phyloP scores from a whole-genome alignment of 192 early-diverging fungal genomes.

The Podila minutissima region DNA sequence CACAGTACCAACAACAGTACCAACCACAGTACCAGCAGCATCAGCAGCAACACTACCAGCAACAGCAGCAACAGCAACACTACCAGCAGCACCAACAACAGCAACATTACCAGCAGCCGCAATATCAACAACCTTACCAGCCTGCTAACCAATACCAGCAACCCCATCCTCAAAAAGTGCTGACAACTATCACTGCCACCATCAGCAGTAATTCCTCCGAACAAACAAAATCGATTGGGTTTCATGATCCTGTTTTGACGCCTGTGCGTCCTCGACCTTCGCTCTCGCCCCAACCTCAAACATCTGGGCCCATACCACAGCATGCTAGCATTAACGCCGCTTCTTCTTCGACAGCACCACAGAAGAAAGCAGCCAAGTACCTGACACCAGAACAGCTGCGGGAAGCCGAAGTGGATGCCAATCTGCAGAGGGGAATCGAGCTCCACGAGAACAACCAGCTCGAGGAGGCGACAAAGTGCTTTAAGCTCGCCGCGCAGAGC shows the following conservation, averaged over 20 bases:
- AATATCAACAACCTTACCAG: background rate
- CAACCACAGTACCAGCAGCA: background rate
- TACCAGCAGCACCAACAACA: background rate
- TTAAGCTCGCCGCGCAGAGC: slow-evolving; percentile 72
- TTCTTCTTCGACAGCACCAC: background rate
- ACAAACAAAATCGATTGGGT: background rate
- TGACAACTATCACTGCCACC: background rate
- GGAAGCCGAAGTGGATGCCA: slow-evolving; percentile 61
- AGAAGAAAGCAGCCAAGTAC: background rate
- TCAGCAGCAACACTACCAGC: background rate
- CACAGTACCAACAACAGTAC: background rate
- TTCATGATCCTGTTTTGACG: background rate
- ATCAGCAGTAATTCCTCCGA: background rate
- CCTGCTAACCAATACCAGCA: background rate
- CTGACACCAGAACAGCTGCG: slow-evolving; percentile 43
- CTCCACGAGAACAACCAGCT: slow-evolving; percentile 80
- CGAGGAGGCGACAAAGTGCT: slow-evolving; percentile 78
- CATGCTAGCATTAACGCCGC: background rate
- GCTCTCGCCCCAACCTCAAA: background rate
- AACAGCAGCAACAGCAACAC: background rate
- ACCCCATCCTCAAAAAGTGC: background rate
- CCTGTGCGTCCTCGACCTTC: slow-evolving; percentile 1
- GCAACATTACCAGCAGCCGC: too few relatives aligned
- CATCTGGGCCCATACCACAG: background rate
- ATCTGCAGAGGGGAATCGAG: slow-evolving; percentile 73